Percentiles rank a stretch among this genome's conserved stretches.
Conservation (phyloP, 805 yeast genomes). For the Candida tallmaniae region DNA sequence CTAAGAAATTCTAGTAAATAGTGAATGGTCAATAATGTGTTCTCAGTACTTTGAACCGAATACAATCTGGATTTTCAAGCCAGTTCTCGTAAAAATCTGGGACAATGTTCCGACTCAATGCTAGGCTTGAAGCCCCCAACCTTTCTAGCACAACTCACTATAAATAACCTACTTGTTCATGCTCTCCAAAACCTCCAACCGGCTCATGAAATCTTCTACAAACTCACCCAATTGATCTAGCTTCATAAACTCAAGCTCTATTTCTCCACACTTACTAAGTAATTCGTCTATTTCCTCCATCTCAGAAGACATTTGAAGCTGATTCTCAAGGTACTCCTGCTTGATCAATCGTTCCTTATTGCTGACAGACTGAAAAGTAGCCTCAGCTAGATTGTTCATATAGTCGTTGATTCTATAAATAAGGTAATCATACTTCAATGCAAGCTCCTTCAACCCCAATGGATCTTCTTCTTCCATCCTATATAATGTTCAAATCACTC, state of each 20-base stretch:
- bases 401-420: conserved; percentile 58
- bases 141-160: too few species aligned
- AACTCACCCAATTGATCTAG: conserved; percentile 44
- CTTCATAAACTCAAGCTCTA: conserved; percentile 51
- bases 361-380: conserved; percentile 26
- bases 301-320: conserved; percentile 32
- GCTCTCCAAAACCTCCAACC: conserved; percentile 35
- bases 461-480: conserved; percentile 46
- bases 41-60: neutral
- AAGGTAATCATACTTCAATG: conserved; percentile 61
- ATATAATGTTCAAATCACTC: too few species aligned
- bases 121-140: too few species aligned
- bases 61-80: too few species aligned
- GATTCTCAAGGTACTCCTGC: conserved; percentile 19
- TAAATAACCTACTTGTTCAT: too few species aligned
- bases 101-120: too few species aligned
- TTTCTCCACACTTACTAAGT: conserved; percentile 42
- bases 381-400: conserved; percentile 43
- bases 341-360: conserved; percentile 27
- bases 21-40: neutral
- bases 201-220: conserved; percentile 36
- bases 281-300: conserved; percentile 36
- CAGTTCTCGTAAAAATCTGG: too few species aligned
- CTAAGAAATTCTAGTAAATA: too few species aligned
- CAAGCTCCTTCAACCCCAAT: conserved; percentile 53